Evolutionary conservation across 495 filamentous ascomycete genomes (phyloP).

Genomic region (Penicillium daleae): DNA sequence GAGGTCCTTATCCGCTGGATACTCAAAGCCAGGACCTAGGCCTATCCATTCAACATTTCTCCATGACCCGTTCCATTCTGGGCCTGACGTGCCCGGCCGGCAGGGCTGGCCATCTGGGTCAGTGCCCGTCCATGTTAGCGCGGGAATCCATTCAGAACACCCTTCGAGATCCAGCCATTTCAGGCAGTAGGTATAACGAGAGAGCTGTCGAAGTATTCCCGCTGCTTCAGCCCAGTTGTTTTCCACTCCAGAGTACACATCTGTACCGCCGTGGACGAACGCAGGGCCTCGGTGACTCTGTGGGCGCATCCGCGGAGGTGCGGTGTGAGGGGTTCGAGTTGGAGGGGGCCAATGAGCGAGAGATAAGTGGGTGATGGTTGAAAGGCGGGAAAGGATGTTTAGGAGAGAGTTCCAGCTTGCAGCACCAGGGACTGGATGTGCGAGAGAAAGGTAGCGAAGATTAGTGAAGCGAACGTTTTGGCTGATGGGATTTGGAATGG

Average conservation of each 20-base stretch:
- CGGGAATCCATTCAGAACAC: constrained; percentile 70
- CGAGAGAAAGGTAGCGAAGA: constrained; percentile 56
- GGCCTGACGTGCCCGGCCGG: constrained; percentile 31
- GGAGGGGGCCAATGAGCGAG: constrained; percentile 82
- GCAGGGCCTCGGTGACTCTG: neutral
- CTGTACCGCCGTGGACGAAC: constrained; percentile 57
- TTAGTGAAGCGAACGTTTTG: constrained; percentile 48
- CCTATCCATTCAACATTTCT: constrained; percentile 51
- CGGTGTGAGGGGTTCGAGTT: constrained; percentile 58
- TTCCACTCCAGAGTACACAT: constrained; percentile 67
- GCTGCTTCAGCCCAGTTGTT: constrained; percentile 73
- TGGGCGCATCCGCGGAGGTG: constrained; percentile 35
- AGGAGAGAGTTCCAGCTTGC: constrained; percentile 73
- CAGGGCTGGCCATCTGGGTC: constrained; percentile 35
- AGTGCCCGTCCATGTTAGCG: constrained; percentile 54
- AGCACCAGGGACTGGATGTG: constrained; percentile 40
- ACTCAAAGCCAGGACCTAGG: constrained; percentile 51
- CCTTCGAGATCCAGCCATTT: constrained; percentile 83
- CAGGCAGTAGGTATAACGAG: constrained; percentile 66
- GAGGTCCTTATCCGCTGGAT: constrained; percentile 2
- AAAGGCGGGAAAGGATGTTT: constrained; percentile 59
- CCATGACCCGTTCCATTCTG: constrained; percentile 58
- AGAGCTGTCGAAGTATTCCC: constrained; percentile 68
- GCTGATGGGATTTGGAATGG: constrained; percentile 49
- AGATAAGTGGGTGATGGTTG: constrained; percentile 74